phyloP scores from a whole-genome alignment of 1,284 basidiomycete species.

The Fomitopsis betulina region DNA sequence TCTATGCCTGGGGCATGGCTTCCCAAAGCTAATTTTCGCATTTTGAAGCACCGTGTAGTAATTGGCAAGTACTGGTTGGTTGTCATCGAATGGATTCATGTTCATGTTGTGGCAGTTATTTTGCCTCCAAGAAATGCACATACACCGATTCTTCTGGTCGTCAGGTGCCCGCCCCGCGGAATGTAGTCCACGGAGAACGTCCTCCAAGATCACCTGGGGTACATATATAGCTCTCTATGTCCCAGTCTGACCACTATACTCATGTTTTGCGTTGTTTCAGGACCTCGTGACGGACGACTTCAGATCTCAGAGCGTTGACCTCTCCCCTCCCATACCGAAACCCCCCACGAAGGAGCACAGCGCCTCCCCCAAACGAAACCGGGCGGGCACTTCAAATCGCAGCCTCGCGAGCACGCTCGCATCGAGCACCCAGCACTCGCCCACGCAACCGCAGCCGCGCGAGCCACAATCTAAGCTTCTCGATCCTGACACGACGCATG shows the following conservation, averaged over 20 bases:
- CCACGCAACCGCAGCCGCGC: background rate
- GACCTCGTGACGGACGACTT: background rate
- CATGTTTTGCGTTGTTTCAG: background rate
- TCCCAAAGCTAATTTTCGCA: slow-evolving; percentile 4
- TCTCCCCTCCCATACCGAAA: background rate
- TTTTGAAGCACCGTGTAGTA: slow-evolving; percentile 66
- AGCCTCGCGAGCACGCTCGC: background rate
- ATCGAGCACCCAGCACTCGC: slow-evolving; percentile 1
- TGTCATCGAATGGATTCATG: background rate
- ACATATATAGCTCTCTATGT: background rate
- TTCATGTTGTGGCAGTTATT: slow-evolving; percentile 46
- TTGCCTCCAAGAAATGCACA: slow-evolving; percentile 73
- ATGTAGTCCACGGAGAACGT: slow-evolving; percentile 11
- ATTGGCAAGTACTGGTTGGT: slow-evolving; percentile 48
- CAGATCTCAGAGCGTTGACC: background rate
- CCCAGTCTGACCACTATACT: background rate
- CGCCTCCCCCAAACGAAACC: background rate
- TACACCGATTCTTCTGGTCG: slow-evolving; percentile 78
- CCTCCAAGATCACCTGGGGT: slow-evolving; percentile 12
- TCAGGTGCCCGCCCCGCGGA: slow-evolving; percentile 64
- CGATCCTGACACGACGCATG: slow-evolving; percentile 60
- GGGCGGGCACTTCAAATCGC: background rate
- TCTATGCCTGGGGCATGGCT: slow-evolving; percentile 8
- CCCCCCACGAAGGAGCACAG: background rate
- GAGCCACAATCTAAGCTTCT: slow-evolving; percentile 27